Base-by-base conservation (phyloP, 306 rosid genomes). In the Datisca glomerata region DNA sequence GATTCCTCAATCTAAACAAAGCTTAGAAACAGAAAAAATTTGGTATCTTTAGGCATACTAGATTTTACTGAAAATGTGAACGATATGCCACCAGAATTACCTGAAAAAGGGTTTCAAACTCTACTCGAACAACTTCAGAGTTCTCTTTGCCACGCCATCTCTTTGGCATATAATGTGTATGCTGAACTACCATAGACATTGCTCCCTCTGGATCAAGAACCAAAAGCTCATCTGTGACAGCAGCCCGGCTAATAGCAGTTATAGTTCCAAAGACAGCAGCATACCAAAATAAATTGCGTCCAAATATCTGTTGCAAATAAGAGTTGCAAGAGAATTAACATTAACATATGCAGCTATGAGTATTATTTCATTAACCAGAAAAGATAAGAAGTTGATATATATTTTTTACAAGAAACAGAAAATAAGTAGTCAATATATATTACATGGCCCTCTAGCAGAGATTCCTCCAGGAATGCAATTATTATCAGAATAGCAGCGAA, bases 361-460 rank as follows among this genome's bases (percentile, higher is more conserved):
- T 23, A 36, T n/a, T n/a, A 12, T 21, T 48, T 29, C n/a, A 21
- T 0, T 4, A n/a, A n/a, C n/a, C n/a, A n/a, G 7, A 31, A 31
- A 14, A 31, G 36, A 8, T 38, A 16, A 38, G 18, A 38, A 38
- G n/a, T n/a, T 5, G 16, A 37, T 13, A 14, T 37, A 16, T 2
- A 38, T 13, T n/a, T n/a, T n/a, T n/a, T n/a, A n/a, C n/a, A 18
- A 17, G 10, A 3, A 38, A 14, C 10, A 15, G 18, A 17, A n/a
- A 38, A 38, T 38, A n/a, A n/a, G n/a, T n/a, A 56, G 33, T 44
- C 50, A 8, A 19, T 51, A 18, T 38, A 57, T 64, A 63, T 69
- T 84, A 89, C 95, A 66, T 89, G 93, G 43, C 96, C 98, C 71
- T 89, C 98, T 9, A 89, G 86, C 57, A 89, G 74, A 39, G 95